Evolutionary conservation across 2,329 filamentous ascomycete species (phyloP).

Genomic region (Beauveria sp.): DNA sequence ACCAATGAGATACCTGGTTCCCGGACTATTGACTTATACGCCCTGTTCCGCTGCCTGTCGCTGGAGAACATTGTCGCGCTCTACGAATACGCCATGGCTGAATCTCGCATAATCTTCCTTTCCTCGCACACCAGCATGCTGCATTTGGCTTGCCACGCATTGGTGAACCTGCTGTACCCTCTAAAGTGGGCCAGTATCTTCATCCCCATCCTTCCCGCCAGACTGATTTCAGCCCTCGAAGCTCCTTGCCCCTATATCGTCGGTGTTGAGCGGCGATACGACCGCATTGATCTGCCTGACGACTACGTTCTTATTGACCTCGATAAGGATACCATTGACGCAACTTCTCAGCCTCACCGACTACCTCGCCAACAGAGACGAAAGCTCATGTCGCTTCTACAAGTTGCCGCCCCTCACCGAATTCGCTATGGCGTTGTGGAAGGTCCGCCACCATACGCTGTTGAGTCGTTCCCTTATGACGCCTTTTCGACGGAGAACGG

Average conservation of each 20-base stretch:
- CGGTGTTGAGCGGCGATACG: constrained; percentile 87
- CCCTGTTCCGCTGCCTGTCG: constrained; percentile 81
- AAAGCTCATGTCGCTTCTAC: constrained; percentile 81
- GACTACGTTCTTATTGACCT: constrained; percentile 94
- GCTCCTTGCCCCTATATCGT: constrained; percentile 96
- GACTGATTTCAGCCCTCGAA: constrained; percentile 82
- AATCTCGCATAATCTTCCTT: constrained; percentile 91
- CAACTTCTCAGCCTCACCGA: constrained; percentile 66
- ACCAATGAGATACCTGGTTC: constrained; percentile 88
- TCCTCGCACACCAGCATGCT: constrained; percentile 96
- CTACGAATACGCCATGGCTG: constrained; percentile 86
- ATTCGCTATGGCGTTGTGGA: constrained; percentile 75
- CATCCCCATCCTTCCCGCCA: constrained; percentile 82
- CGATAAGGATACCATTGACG: constrained; percentile 83
- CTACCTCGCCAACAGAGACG: constrained; percentile 83
- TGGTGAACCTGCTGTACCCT: constrained; percentile 79
- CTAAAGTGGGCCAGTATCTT: constrained; percentile 91
- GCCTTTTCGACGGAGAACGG: constrained; percentile 82
- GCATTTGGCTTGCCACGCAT: constrained; percentile 82
- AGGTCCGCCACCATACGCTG: constrained; percentile 87
- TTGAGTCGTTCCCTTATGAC: constrained; percentile 88
- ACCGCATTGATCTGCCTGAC: constrained; percentile 76
- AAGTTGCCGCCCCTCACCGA: constrained; percentile 85
- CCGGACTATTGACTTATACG: constrained; percentile 85
- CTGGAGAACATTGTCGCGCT: constrained; percentile 87